These are phyloP conservation scores for Naganishia liquefaciens DNA, from an alignment of 1,284 basidiomycete species.

Conservation along the genomic window DNA sequence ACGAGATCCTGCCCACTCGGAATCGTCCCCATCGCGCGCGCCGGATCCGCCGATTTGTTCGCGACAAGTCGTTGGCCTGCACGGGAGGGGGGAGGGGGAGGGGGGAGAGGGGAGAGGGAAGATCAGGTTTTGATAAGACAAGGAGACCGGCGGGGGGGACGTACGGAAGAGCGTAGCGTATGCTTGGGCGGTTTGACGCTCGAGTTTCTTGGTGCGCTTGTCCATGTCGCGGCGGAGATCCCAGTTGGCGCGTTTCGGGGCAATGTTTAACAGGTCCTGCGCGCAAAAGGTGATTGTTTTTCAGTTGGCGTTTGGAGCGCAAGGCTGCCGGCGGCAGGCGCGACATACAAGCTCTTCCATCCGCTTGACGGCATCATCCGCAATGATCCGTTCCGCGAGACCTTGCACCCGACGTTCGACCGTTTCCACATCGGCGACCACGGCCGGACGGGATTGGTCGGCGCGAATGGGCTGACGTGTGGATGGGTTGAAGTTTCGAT, in stretches of 20 bases:
- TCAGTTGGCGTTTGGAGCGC: too few species aligned
- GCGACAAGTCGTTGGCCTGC: slow-evolving; percentile 51
- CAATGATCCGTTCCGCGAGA: slow-evolving; percentile 77
- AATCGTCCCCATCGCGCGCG: slow-evolving; percentile 14
- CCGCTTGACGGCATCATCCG: slow-evolving; percentile 78
- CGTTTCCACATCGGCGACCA: slow-evolving; percentile 64
- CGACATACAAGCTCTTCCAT: slow-evolving; percentile 78
- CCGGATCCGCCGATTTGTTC: slow-evolving; percentile 43
- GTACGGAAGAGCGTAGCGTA: slow-evolving; percentile 88
- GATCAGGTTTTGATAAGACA: not conserved
- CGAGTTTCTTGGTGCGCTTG: slow-evolving; percentile 82
- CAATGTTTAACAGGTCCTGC: slow-evolving; percentile 95
- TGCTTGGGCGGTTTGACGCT: slow-evolving; percentile 85
- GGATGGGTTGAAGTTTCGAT: slow-evolving; percentile 81
- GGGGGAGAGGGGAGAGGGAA: not conserved
- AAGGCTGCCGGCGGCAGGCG: not conserved
- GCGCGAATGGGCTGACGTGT: slow-evolving; percentile 73
- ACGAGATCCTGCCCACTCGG: slow-evolving; percentile 47
- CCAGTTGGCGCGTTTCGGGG: slow-evolving; percentile 95
- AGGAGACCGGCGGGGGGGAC: slow-evolving; percentile 52
- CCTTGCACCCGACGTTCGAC: slow-evolving; percentile 83
- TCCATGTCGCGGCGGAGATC: slow-evolving; percentile 93
- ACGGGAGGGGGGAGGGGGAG: not conserved
- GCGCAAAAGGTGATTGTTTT: slow-evolving; percentile 4
- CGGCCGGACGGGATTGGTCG: slow-evolving; percentile 40